Evolutionary conservation across 148 eudicot species (phyloP).

Genomic region (Rhododendron vialii): DNA sequence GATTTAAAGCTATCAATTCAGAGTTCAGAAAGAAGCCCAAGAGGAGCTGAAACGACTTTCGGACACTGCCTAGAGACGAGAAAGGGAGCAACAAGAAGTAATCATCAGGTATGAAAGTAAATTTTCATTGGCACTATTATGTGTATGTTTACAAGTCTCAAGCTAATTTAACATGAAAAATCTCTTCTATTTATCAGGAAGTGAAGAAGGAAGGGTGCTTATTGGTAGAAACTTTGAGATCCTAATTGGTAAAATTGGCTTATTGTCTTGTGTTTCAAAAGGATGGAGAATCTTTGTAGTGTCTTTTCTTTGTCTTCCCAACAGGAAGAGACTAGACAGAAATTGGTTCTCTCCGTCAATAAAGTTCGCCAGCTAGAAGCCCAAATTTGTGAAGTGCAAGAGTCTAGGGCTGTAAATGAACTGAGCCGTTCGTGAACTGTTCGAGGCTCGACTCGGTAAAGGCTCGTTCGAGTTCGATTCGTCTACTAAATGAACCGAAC

Average conservation of each 20-base stretch:
- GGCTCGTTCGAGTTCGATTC: too few relatives aligned
- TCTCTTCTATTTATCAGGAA: conserved; percentile 49
- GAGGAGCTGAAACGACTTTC: conserved; percentile 74
- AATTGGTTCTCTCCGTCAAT: conserved; percentile 67
- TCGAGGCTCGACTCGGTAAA: too few relatives aligned
- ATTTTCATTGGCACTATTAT: not conserved
- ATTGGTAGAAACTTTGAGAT: conserved; percentile 68
- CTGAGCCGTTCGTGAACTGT: too few relatives aligned
- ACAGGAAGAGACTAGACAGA: conserved; percentile 89
- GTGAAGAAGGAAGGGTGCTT: conserved; percentile 68
- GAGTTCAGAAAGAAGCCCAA: conserved; percentile 72
- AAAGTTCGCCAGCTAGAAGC: conserved; percentile 80
- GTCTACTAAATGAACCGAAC: too few relatives aligned
- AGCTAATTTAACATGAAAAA: not conserved
- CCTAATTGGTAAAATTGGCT: conserved; percentile 57
- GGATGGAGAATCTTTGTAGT: not conserved
- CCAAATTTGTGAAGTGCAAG: conserved; percentile 51
- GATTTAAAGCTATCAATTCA: conserved; percentile 64
- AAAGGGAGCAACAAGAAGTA: conserved; percentile 81
- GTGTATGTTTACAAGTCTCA: not conserved
- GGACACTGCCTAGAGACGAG: conserved; percentile 59
- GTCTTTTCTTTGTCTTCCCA: conserved; percentile 3
- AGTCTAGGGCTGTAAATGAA: too few relatives aligned
- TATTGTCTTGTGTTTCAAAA: not conserved
- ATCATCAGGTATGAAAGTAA: conserved; percentile 64